Base-by-base conservation (phyloP, 345 rosid species). In the Gynandropsis gynandra region DNA sequence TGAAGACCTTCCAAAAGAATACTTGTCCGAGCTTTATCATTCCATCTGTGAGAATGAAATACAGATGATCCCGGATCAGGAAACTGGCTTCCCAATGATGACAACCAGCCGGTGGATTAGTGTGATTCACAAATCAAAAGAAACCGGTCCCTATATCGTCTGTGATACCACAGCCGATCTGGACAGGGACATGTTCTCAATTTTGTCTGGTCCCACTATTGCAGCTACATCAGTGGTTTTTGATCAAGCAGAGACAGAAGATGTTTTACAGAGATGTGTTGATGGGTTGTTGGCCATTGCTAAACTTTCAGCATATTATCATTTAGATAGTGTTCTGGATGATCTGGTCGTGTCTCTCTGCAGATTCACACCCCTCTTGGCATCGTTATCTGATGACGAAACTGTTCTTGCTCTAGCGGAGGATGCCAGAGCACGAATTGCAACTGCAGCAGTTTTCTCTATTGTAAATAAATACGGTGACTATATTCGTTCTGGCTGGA, bases 201-300 rank as follows among this genome's bases (percentile, higher is more conserved):
- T 76, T 45, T 31, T 79, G 59, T 80, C 78, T 11, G 80, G 80
- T 52, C 88, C 85, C 36, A 72, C 77, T 12, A 70, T 80, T 60
- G 93, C 85, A 33, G 88, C 93, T 16, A 76, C 83, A 44, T 76
- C 88, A 10, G 93, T 80, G 54, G 77, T 84, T 59, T 84, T 80
- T 70, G 80, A 76, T 63, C 93, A 78, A 56, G 76, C 74, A 64
- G 93, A 80, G 62, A 80, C 72, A 34, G 88, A 73, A 70, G 83
- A 80, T 50, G 72, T 79, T 53, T 64, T 72, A 27, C 79, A 68
- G 52, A 71, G 78, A 57, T 84, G 93, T 42, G 42, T 69, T 15
- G 88, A 78, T 63, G 93, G 88, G 52, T 76, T 78, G 66, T 54
- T 84, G 66, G 79, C 85, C 12, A 58, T 84, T 57, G 88, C 88